These are phyloP conservation scores for Amauroascus verrucosus DNA, from an alignment of 2,329 filamentous ascomycete genomes.

Conservation along the genomic window DNA sequence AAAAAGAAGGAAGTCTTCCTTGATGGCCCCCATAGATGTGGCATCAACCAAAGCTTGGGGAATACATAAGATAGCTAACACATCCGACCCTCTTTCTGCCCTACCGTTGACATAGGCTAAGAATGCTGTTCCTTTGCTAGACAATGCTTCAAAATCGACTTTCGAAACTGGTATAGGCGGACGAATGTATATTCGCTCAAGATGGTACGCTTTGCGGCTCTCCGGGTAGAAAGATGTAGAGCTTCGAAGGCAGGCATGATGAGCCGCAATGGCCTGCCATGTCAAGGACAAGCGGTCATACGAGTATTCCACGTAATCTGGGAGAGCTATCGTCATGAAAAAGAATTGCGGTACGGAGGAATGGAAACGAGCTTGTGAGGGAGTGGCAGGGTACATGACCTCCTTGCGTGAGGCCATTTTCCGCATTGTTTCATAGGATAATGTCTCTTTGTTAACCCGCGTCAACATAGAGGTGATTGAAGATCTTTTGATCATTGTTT, in stretches of 20 bases:
- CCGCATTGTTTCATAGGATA: neutral
- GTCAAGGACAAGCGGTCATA: conserved; percentile 3
- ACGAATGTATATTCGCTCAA: neutral
- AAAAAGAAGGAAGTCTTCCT: conserved; percentile 6
- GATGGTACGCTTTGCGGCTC: neutral
- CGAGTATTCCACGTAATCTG: neutral
- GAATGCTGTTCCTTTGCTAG: neutral
- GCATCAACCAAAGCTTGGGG: conserved; percentile 1
- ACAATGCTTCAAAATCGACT: neutral
- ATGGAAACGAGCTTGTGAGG: neutral
- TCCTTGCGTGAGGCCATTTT: neutral
- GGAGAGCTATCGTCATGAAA: neutral
- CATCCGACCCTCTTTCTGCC: neutral
- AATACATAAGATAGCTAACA: conserved; percentile 1
- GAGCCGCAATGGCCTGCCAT: conserved; percentile 8
- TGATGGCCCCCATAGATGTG: neutral
- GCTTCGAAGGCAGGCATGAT: conserved; percentile 4
- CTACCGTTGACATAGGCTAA: neutral
- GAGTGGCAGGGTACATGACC: neutral
- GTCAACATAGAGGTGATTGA: neutral
- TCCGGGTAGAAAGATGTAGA: neutral
- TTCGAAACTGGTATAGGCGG: neutral
- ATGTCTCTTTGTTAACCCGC: neutral
- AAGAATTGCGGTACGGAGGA: neutral
- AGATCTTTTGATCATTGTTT: neutral